Evolutionary conservation across 164 flowering plant genomes (phyloP).

Genomic region (Macadamia integrifolia): DNA sequence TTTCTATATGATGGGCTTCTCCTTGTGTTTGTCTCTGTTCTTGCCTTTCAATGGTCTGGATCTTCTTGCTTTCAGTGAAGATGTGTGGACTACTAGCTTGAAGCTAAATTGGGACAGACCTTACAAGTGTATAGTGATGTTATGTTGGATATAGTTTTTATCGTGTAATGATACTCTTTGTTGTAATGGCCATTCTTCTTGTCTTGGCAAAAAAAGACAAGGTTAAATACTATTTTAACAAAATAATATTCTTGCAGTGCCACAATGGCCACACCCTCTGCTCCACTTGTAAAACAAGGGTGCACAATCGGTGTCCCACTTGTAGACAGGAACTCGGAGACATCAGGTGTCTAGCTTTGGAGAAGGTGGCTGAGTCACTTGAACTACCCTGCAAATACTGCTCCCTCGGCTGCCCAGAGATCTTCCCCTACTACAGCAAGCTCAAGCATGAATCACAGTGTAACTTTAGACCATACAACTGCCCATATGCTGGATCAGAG

Average conservation of each 20-base stretch:
- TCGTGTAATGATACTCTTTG: not conserved
- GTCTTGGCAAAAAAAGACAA: not conserved
- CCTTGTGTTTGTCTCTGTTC: too few relatives aligned
- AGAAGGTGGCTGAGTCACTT: conserved; percentile 53
- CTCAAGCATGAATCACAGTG: conserved; percentile 50
- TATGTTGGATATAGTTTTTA: not conserved
- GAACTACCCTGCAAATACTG: conserved; percentile 48
- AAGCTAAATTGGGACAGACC: not conserved
- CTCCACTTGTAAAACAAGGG: conserved; percentile 51
- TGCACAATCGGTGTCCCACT: conserved; percentile 56
- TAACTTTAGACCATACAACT: conserved; percentile 50
- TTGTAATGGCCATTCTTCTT: not conserved
- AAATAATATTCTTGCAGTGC: conserved; percentile 36
- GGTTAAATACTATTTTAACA: conserved; percentile 4
- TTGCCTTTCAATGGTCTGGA: too few relatives aligned
- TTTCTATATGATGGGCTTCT: too few relatives aligned
- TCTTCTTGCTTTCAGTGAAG: too few relatives aligned
- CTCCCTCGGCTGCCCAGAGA: conserved; percentile 44
- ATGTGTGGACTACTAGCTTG: not conserved
- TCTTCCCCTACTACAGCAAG: conserved; percentile 51
- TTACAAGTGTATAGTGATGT: not conserved
- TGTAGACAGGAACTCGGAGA: conserved; percentile 64
- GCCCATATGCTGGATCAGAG: conserved; percentile 78
- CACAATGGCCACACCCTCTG: conserved; percentile 63
- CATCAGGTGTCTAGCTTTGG: conserved; percentile 58